Evolutionary conservation across 192 early-diverging fungal species (phyloP), one percentile per base, ranked within the genome.

Genomic region (Mortierella antarctica): DNA sequence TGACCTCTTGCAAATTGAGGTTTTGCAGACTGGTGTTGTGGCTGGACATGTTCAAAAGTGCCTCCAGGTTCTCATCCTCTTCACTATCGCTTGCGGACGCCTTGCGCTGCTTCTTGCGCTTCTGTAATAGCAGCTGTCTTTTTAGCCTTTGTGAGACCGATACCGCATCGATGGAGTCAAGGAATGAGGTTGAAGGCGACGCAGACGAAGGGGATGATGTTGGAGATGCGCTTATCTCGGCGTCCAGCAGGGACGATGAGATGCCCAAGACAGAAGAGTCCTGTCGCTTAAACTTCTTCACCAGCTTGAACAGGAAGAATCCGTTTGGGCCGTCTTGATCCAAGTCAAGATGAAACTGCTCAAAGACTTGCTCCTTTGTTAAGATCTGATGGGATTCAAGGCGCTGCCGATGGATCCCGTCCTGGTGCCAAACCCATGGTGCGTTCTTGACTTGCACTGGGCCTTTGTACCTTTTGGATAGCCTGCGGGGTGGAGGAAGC

Each of bases 381-480:
- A 80, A 57, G 40, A 80, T 80, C 60, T 80, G 77, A 18, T 80
- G 77, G 12, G 77, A 80, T 65, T 80, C 77, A 7, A 80, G 70
- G 5, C 77, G 69, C 53, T 80, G 77, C 11, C 72, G 77, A 40
- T 62, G 64, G 60, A 80, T 52, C 1, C 77, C 77, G 6, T 80
- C 77, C 49, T 80, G 77, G 42, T 80, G 77, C 77, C 77, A 80
- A n/a, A 72, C 55, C 77, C 77, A 80, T 5, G 77, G 77, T 0
- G 63, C 77, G 53, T 72, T 62, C 47, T 68, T 70, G 58, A 63
- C 49, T 1, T 68, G 69, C 9, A 50, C 47, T 4, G 53, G 68
- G 2, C 39, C 39, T 2, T 18, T 31, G 6, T 44, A 5, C 11
- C 12, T 54, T 2, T 61, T 59, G 21, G 63, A 67, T 11, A 58